Base-by-base conservation (phyloP, 2,329 filamentous ascomycete species). In the Chalara sp. region DNA sequence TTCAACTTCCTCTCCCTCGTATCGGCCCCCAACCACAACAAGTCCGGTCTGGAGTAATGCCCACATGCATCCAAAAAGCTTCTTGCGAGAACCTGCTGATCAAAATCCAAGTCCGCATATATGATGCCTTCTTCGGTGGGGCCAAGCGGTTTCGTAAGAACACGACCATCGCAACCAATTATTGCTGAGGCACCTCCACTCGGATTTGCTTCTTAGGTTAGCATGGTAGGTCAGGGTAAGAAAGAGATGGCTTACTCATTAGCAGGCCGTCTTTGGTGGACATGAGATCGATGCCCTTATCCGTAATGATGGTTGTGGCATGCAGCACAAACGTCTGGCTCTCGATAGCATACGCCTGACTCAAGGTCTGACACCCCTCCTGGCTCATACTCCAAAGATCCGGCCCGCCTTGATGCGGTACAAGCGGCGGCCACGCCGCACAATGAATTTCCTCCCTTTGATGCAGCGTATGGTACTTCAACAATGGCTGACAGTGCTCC, bases 401-500 rank as follows among this genome's bases (percentile, higher is more conserved):
- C 39, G 13, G n/a, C 46, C 32, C 6, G 44, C 31, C 8, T 28
- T 49, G n/a, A 11, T 37, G 50, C 3, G 32, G 32, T 13, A 53
- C 53, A 13, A 55, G 42, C 6, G 53, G 42, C 21, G 52, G 54
- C 55, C 52, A 57, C 28, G 41, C 40, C 3, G 50, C 48, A 43
- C 55, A 37, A 43, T 53, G 53, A 10, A 55, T 55, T 41, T 57
- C 44, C 5, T 48, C 46, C 5, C 47, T 44, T 32, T 55, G 48
- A 6, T 6, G 46, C 28, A 55, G 55, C 30, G 55, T 32, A 31
- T 57, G 55, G 35, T 55, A 57, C 30, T 50, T 44, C 46, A 57
- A 21, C 28, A 57, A 35, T 1, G 53, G 52, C 43, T 57, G 50
- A 12, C 42, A 73, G 53, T 82, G 75, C 58, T 80, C 76, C 75